Evolutionary conservation across 768 basidiomycete genomes (phyloP).

Genomic region (Serendipita indica): DNA sequence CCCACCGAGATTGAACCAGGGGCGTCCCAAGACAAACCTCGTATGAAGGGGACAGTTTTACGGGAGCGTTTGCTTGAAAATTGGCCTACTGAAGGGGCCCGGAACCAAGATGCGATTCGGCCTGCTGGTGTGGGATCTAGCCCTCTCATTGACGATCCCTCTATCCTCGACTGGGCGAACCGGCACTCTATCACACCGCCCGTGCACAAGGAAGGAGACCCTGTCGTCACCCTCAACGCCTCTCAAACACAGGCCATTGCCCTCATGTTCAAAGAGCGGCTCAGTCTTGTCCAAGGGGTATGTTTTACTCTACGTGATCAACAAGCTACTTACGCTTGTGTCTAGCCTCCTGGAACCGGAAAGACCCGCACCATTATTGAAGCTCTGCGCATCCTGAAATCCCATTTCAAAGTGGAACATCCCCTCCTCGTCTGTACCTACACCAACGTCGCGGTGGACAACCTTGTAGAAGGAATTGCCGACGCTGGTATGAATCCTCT

Average conservation of each 20-base stretch:
- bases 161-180: constrained; percentile 68
- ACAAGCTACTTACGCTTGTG: constrained; percentile 10
- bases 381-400: constrained; percentile 62
- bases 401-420: constrained; percentile 65
- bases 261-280: constrained; percentile 63
- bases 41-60: constrained; percentile 56
- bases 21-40: constrained; percentile 28
- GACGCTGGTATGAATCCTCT: constrained; percentile 51
- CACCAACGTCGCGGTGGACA: constrained; percentile 87
- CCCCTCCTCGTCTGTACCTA: constrained; percentile 87
- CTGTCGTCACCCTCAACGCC: constrained; percentile 47
- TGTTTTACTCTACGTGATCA: constrained; percentile 19
- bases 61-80: constrained; percentile 54
- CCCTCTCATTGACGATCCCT: constrained; percentile 53
- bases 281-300: constrained; percentile 80
- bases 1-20: constrained; percentile 22
- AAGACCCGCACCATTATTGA: constrained; percentile 91
- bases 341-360: constrained; percentile 78
- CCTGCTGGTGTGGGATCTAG: constrained; percentile 21
- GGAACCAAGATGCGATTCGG: neutral
- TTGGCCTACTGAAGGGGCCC: constrained; percentile 24
- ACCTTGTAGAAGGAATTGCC: constrained; percentile 64
- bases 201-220: constrained; percentile 63
- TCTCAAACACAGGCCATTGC: constrained; percentile 77
- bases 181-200: constrained; percentile 49